Evolutionary conservation across 2,329 filamentous ascomycete genomes (phyloP).

Genomic region (Fusarium sp.): DNA sequence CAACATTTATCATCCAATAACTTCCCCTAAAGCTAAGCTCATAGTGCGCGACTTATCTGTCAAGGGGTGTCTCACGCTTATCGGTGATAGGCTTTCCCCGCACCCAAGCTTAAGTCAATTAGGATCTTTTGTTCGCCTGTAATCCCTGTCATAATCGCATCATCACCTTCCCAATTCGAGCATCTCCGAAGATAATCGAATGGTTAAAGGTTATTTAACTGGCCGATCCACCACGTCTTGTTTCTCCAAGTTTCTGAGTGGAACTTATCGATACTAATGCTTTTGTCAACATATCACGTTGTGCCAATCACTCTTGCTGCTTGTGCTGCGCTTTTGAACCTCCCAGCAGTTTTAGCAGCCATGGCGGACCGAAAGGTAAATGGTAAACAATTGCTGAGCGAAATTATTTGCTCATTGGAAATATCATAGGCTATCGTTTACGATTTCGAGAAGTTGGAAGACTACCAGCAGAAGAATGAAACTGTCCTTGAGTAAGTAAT

Average conservation of each 20-base stretch:
- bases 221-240: neutral
- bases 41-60: neutral
- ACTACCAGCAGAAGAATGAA: constrained; percentile 10
- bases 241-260: neutral
- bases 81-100: constrained; percentile 20
- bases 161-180: constrained; percentile 30
- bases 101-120: neutral
- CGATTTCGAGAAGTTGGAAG: constrained; percentile 10
- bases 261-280: neutral
- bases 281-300: constrained; percentile 23
- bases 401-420: too few species aligned
- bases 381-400: too few species aligned
- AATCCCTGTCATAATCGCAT: constrained; percentile 16
- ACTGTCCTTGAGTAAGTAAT: neutral
- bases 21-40: neutral
- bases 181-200: constrained; percentile 18
- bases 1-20: neutral
- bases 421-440: constrained; percentile 11
- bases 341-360: constrained; percentile 4
- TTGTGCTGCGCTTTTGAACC: neutral
- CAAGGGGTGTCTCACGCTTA: constrained; percentile 15
- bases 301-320: constrained; percentile 15
- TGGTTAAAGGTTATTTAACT: constrained; percentile 23
- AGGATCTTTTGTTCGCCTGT: constrained; percentile 28
- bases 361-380: constrained; percentile 27